Evolutionary conservation across 345 rosid genomes (phyloP).

Genomic region (Erucastrum elatum): DNA sequence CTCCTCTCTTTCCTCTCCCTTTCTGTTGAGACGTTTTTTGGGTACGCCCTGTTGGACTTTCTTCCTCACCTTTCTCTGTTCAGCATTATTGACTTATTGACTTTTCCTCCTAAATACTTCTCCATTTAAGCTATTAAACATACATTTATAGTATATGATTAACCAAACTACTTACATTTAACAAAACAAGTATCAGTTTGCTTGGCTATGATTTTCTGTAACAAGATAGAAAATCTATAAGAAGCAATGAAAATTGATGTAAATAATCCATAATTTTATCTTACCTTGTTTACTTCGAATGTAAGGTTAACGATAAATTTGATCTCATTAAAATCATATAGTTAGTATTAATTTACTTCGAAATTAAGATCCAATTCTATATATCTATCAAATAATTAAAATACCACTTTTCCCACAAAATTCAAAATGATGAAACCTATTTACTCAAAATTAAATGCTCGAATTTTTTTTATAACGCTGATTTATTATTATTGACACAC

Average conservation of each 20-base stretch:
- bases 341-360: no score
- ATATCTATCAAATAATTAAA: no score
- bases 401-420: no score
- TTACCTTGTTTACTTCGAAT: background rate
- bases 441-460: no score
- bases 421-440: no score
- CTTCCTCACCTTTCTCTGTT: slow-evolving; percentile 22
- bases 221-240: background rate
- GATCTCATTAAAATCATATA: no score
- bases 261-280: background rate
- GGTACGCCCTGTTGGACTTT: slow-evolving; percentile 28
- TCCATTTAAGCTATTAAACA: background rate
- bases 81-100: slow-evolving; percentile 31
- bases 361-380: no score
- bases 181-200: background rate
- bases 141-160: background rate
- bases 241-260: background rate
- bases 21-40: slow-evolving; percentile 6
- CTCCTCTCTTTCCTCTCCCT: slow-evolving; percentile 22
- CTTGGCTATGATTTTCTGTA: background rate
- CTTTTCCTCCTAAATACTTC: slow-evolving; percentile 1
- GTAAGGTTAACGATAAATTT: no score
- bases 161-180: background rate
- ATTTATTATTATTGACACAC: no score
- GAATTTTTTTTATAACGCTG: no score